Evolutionary conservation across 352 stramenopile species (phyloP).

Genomic region (Pythium rhizo-oryzae): DNA sequence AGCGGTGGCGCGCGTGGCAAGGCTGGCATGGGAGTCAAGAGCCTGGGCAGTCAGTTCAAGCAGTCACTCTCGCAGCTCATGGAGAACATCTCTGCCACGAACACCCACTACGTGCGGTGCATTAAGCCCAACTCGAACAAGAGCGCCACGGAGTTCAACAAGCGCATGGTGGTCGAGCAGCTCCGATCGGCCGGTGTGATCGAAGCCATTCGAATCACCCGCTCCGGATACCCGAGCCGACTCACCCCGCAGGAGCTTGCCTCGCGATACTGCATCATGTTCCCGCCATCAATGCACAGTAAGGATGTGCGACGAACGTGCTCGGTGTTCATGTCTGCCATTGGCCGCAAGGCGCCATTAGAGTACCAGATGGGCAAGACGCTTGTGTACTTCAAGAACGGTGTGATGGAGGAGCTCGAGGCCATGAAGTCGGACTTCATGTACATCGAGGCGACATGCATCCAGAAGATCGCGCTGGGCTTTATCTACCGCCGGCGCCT

Average conservation of each 20-base stretch:
- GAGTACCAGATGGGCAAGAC: slow-evolving; percentile 94
- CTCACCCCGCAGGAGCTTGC: slow-evolving; percentile 85
- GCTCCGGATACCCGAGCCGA: slow-evolving; percentile 91
- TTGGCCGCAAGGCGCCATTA: slow-evolving; percentile 80
- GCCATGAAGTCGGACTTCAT: slow-evolving; percentile 92
- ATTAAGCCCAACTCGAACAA: slow-evolving; percentile 92
- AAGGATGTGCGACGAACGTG: slow-evolving; percentile 77
- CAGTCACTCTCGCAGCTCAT: slow-evolving; percentile 79
- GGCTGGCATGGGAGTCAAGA: slow-evolving; percentile 56
- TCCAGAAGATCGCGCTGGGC: slow-evolving; percentile 80
- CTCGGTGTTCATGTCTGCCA: slow-evolving; percentile 79
- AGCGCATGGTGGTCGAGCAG: slow-evolving; percentile 92
- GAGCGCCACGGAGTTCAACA: slow-evolving; percentile 85
- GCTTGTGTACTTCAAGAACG: slow-evolving; percentile 96
- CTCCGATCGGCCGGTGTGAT: slow-evolving; percentile 91
- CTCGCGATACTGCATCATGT: slow-evolving; percentile 89
- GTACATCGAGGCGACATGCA: slow-evolving; percentile 88
- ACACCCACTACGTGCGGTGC: slow-evolving; percentile 88
- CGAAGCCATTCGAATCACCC: slow-evolving; percentile 92
- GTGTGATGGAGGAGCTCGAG: slow-evolving; percentile 95
- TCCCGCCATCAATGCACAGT: slow-evolving; percentile 86
- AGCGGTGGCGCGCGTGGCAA: slow-evolving; percentile 51
- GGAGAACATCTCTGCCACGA: slow-evolving; percentile 86
- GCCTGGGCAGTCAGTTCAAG: slow-evolving; percentile 86
- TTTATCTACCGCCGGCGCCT: slow-evolving; percentile 81